Evolutionary conservation across 2,329 filamentous ascomycete species (phyloP).

Genomic region (Shiraia bambusicola): DNA sequence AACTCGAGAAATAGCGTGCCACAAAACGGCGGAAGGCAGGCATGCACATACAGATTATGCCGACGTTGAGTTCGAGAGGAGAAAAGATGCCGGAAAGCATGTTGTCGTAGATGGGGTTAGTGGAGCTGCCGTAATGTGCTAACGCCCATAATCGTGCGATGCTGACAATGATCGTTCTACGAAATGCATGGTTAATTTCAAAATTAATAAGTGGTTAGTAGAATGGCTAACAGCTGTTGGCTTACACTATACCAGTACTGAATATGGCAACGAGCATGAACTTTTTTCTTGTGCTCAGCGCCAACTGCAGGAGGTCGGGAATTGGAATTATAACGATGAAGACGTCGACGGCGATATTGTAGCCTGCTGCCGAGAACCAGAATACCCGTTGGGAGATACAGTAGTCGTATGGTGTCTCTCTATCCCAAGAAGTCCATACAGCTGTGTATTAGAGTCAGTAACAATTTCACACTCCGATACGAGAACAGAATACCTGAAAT

Average conservation of each 20-base stretch:
- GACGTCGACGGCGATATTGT: constrained; percentile 13
- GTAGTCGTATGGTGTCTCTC: constrained; percentile 7
- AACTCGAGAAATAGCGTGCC: constrained; percentile 36
- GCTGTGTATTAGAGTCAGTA: neutral
- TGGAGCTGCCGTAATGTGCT: constrained; percentile 43
- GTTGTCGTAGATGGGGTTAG: constrained; percentile 42
- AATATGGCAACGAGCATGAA: constrained; percentile 12
- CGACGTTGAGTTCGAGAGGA: constrained; percentile 18
- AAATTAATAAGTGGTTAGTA: neutral
- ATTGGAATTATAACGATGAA: constrained; percentile 11
- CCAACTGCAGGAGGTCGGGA: constrained; percentile 11
- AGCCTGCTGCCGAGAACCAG: constrained; percentile 8
- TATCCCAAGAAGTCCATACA: constrained; percentile 12
- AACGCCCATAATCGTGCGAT: constrained; percentile 45
- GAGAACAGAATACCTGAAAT: constrained; percentile 1
- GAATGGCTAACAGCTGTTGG: neutral
- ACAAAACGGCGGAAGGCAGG: constrained; percentile 20
- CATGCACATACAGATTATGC: constrained; percentile 22
- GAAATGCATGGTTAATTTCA: neutral
- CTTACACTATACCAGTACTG: constrained; percentile 11
- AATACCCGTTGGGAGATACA: constrained; percentile 14
- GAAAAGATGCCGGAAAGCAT: constrained; percentile 16
- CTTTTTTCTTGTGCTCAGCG: constrained; percentile 9
- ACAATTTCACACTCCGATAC: neutral
- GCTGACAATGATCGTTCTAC: constrained; percentile 40